Percentiles rank a stretch among this genome's conserved stretches.
phyloP scores from a whole-genome alignment of 2,329 filamentous ascomycete genomes.

The Sporothrix mexicana region DNA sequence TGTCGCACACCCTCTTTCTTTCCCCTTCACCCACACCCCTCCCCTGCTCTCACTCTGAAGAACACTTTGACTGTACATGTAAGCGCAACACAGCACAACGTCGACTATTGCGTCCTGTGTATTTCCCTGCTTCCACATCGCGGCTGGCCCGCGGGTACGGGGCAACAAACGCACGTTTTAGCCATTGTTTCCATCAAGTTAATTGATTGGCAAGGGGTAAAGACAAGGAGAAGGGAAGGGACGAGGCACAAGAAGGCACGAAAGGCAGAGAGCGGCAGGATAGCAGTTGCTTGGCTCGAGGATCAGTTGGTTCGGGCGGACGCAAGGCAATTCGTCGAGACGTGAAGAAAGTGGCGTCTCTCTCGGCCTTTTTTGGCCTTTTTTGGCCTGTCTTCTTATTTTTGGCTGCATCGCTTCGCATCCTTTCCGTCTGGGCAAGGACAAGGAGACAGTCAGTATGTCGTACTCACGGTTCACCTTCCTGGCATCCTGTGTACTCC shows the following conservation, averaged over 20 bases:
- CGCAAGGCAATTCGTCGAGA: background rate
- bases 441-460: no score
- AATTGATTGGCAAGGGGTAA: slow-evolving; percentile 8
- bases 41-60: no score
- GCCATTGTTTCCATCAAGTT: slow-evolving; percentile 9
- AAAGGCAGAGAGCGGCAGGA: background rate
- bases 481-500: background rate
- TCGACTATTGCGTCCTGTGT: no score
- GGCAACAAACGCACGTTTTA: background rate
- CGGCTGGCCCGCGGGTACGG: slow-evolving; percentile 15
- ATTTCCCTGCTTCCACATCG: background rate
- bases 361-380: slow-evolving; percentile 3
- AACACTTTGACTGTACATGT: no score
- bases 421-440: background rate
- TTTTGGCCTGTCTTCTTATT: background rate
- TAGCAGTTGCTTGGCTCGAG: background rate
- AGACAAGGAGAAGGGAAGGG: background rate
- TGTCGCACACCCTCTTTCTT: slow-evolving; percentile 4
- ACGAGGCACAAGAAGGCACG: no score
- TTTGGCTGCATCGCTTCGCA: background rate
- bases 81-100: background rate
- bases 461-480: background rate
- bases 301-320: slow-evolving; percentile 1
- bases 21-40: slow-evolving; percentile 4
- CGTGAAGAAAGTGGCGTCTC: background rate